Evolutionary conservation across 2,329 filamentous ascomycete genomes (phyloP), one percentile per base, ranked within the genome.

Genomic region (Aspergillus bombycis): DNA sequence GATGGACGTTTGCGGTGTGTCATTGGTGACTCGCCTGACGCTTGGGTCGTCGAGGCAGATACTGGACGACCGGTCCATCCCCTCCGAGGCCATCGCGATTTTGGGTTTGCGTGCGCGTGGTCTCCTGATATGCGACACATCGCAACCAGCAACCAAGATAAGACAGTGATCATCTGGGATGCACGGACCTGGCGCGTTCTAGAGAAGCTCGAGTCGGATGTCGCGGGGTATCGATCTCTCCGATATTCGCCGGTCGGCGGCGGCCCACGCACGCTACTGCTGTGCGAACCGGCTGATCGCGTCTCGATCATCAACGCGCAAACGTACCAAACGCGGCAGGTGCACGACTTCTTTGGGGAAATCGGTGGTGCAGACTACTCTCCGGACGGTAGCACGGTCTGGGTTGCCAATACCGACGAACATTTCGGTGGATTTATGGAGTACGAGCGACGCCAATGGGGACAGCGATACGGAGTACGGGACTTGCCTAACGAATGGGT

Each of bases 81-180:
- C 11, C 73, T 82, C 8, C 71, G 68, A 5, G 79, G 78, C 32
- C 80, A 82, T 62, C 74, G 70, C 34, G 80, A 82, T 62, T 81
- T 77, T 65, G 80, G 79, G 21, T 82, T 82, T 62, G 80, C 80
- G 7, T 82, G 80, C 64, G 79, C 78, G 5, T 82, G 80, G 80
- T 80, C 80, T 3, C 79, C 78, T 0, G 80, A 82, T 67, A 80
- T 81, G 75, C 74, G 76, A n/a, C 80, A 81, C 57, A 76, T 82
- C 56, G 80, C 80, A 6, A 82, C 80, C 5, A 79, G 78, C 62
- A 81, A 81, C 63, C 80, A 82, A 62, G 80, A 82, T 67, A 79
- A 79, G 60, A 79, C 78, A 4, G 77, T 79, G 41, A 80, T 81
- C 38, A 80, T 82, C 67, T 82, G 79, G 79, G 80, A 82, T 58